Evolutionary conservation across 768 basidiomycete genomes (phyloP).

Genomic region (Trametes maxima): DNA sequence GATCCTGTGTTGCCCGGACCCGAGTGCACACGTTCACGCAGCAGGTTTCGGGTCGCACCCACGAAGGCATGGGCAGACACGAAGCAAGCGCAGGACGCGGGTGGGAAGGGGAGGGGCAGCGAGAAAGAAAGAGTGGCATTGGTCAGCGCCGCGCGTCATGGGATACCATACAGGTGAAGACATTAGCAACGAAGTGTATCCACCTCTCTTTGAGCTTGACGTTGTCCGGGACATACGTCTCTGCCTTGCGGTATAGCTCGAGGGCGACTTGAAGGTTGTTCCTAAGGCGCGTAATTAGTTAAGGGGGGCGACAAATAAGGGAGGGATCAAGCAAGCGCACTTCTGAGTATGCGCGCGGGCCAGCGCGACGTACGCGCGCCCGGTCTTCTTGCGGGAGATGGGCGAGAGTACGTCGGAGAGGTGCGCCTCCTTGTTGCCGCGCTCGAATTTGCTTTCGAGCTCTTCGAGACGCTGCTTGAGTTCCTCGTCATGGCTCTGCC

Average conservation of each 20-base stretch:
- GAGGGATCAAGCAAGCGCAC: slow-evolving; percentile 40
- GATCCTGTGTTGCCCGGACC: slow-evolving; percentile 50
- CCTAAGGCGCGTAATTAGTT: slow-evolving; percentile 40
- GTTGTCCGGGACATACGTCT: slow-evolving; percentile 84
- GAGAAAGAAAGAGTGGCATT: slow-evolving; percentile 28
- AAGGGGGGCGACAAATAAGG: background rate
- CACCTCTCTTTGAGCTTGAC: slow-evolving; percentile 86
- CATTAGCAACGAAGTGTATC: slow-evolving; percentile 69
- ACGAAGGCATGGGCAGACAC: background rate
- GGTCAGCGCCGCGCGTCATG: slow-evolving; percentile 40
- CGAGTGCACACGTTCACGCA: background rate
- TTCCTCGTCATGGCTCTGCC: slow-evolving; percentile 70
- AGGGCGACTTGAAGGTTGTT: slow-evolving; percentile 81
- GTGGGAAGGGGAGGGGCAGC: background rate
- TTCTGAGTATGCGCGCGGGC: slow-evolving; percentile 82
- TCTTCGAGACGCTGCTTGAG: slow-evolving; percentile 65
- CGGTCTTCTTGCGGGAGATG: slow-evolving; percentile 78
- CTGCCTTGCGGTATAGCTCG: slow-evolving; percentile 81
- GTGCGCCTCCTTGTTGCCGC: slow-evolving; percentile 59
- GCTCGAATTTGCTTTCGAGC: slow-evolving; percentile 71
- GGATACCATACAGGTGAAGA: slow-evolving; percentile 61
- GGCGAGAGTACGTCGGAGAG: slow-evolving; percentile 69
- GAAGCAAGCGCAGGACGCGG: slow-evolving; percentile 16
- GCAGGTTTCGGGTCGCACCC: background rate
- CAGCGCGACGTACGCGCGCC: slow-evolving; percentile 80